Base-by-base conservation (phyloP, 2,329 filamentous ascomycete genomes). In the Pseudophaeomoniella oleicola region DNA sequence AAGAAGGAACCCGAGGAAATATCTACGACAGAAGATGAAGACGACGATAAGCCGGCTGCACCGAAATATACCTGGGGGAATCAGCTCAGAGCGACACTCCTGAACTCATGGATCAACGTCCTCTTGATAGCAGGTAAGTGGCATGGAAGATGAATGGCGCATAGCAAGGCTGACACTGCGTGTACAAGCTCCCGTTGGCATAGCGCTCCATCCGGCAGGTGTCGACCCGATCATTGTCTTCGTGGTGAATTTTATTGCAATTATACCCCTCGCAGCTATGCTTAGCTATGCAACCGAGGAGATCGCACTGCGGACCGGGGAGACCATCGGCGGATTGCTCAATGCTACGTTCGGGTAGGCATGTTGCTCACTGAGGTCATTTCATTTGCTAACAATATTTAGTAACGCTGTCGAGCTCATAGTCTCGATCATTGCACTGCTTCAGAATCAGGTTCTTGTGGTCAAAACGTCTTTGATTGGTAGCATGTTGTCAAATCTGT, bases 211-310 rank as follows among this genome's bases (percentile, higher is more conserved):
- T 48, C 83, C 78, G 49, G 58, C 74, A 15, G 45, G 60, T 6
- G 60, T 80, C 32, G 65, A 69, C 49, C 63, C 67, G 2, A 66
- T 78, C 40, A 69, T 67, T 17, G 65, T 88, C 33, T 94, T 94
- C 51, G 72, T 86, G 36, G 71, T 94, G 56, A 94, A 94, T 62
- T 94, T 94, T 49, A 71, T 94, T 44, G 87, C 87, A 42, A 93
- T 94, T 46, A 78, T 94, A 39, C 86, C 86, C 0, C 68, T 94
- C 19, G 87, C 87, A 2, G 81, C 79, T 12, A 77, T 94, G 64
- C 67, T 94, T n/a, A 80, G 81, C 47, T 92, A 81, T 49, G 82
- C 83, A 1, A 94, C 87, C 0, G 87, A 94, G 56, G 85, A 93
- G 55, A 78, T 94, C 44, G 81, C 87, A 3, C 15, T 36, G 13